Percentiles rank a stretch among this genome's conserved stretches.
These are phyloP conservation scores for Chlorella variabilis DNA, from an alignment of 163 green algal species.

Conservation along the genomic window DNA sequence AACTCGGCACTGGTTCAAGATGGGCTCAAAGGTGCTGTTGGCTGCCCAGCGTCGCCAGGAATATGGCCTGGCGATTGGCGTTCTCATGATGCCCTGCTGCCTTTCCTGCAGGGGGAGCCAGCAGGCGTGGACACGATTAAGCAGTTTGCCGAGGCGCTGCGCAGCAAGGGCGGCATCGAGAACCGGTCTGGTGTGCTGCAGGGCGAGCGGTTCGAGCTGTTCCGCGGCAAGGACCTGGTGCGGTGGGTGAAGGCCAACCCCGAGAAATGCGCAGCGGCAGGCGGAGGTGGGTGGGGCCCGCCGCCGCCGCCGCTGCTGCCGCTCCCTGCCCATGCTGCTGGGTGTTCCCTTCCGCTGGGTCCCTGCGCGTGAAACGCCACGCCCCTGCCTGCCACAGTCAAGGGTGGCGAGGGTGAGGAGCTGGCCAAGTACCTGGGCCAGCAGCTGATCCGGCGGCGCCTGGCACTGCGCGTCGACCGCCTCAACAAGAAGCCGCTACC, in stretches of 20 bases:
- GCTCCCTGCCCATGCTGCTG: not conserved
- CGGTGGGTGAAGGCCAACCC: slow-evolving; percentile 60
- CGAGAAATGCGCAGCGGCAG: not conserved
- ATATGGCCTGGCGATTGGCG: too few relatives aligned
- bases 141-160: slow-evolving; percentile 49
- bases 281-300: not conserved
- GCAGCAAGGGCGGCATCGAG: slow-evolving; percentile 60
- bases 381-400: slow-evolving; percentile 36
- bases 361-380: not conserved
- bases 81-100: too few relatives aligned
- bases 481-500: slow-evolving; percentile 91
- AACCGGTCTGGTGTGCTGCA: slow-evolving; percentile 54
- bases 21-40: too few relatives aligned
- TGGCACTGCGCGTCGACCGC: slow-evolving; percentile 75
- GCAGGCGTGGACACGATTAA: not conserved
- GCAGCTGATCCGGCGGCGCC: slow-evolving; percentile 62
- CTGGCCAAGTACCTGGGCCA: slow-evolving; percentile 57
- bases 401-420: slow-evolving; percentile 52
- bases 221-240: slow-evolving; percentile 89
- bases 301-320: not conserved
- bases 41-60: too few relatives aligned
- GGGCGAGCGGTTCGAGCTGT: slow-evolving; percentile 73
- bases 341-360: not conserved
- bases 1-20: too few relatives aligned
- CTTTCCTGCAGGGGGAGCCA: slow-evolving; percentile 10